Base-by-base conservation (phyloP, 495 filamentous ascomycete species). In the Neurospora sp. region DNA sequence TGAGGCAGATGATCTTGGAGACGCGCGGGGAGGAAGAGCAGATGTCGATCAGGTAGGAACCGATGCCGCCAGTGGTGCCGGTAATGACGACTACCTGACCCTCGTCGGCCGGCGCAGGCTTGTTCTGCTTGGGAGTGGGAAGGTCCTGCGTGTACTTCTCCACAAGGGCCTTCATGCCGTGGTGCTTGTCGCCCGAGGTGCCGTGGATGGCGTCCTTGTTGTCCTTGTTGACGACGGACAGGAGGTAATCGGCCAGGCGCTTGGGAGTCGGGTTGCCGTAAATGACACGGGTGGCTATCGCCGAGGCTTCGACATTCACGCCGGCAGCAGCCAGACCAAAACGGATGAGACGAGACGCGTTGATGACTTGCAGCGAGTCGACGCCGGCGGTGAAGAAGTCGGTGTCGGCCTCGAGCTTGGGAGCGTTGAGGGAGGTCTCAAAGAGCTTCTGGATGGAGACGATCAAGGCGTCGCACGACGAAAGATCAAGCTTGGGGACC, bases 31-130 rank as follows among this genome's bases (percentile, higher is more conserved):
- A n/a, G n/a, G n/a, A n/a, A n/a, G n/a, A n/a, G n/a, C n/a, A n/a
- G n/a, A n/a, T n/a, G n/a, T n/a, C n/a, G n/a, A 90, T 78, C 72
- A 90, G 78, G 75, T 89, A 88, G 2, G 83, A 86, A 5, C 89
- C 89, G 8, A 91, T 73, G n/a, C 83, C 82, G 31, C 88, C 89
- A 1, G 89, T 90, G 0, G 85, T 84, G 39, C 89, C 88, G 1
- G 88, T 91, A 14, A 91, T 79, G 22, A 90, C 71, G n/a, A 89
- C 80, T 0, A 83, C 80, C 72, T 85, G 83, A 22, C 74, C 75
- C 5, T 81, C 73, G 41, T 84, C 80, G 9, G 47, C 44, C 8
- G 84, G 80, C 3, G 79, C 61, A 5, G 80, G 75, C 69, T 82
- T 82, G 69, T 79, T 71, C 42, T 69, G 68, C 27, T 38, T 72